Conservation (phyloP, 345 rosid species). For the Carallia brachiata region DNA sequence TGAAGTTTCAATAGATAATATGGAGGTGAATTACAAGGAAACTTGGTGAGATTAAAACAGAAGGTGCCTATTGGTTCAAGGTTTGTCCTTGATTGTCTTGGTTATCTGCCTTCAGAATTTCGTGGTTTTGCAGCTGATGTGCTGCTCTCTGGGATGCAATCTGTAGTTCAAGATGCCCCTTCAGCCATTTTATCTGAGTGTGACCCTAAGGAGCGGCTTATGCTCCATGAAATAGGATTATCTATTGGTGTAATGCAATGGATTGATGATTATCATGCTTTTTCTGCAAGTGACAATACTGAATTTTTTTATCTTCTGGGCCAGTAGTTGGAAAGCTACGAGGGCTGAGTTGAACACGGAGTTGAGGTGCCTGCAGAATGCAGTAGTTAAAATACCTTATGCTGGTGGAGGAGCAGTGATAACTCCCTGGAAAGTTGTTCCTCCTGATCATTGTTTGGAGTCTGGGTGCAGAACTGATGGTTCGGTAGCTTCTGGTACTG, state of each 20-base stretch:
- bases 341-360: conserved; percentile 25
- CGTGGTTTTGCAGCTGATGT: conserved; percentile 71
- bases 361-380: conserved; percentile 24
- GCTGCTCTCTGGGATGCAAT: conserved; percentile 64
- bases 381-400: conserved; percentile 23
- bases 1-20: conserved; percentile 22
- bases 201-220: conserved; percentile 48
- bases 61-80: conserved; percentile 52
- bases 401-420: conserved; percentile 20
- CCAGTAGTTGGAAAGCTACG: conserved; percentile 19
- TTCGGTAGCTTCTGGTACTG: conserved; percentile 30
- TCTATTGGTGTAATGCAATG: conserved; percentile 73
- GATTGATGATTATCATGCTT: conserved; percentile 59
- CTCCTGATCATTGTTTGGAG: conserved; percentile 25
- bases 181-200: conserved; percentile 59
- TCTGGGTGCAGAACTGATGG: conserved; percentile 22
- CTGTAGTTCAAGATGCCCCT: conserved; percentile 60
- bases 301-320: conserved; percentile 22
- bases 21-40: conserved; percentile 24
- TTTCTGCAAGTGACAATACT: conserved; percentile 29
- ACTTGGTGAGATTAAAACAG: conserved; percentile 27
- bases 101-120: conserved; percentile 76
- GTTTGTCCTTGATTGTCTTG: conserved; percentile 74
- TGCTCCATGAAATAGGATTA: conserved; percentile 88
- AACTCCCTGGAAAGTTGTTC: conserved; percentile 21